Conservation (phyloP, 2,329 filamentous ascomycete genomes). For the Calonectria ilicicola region DNA sequence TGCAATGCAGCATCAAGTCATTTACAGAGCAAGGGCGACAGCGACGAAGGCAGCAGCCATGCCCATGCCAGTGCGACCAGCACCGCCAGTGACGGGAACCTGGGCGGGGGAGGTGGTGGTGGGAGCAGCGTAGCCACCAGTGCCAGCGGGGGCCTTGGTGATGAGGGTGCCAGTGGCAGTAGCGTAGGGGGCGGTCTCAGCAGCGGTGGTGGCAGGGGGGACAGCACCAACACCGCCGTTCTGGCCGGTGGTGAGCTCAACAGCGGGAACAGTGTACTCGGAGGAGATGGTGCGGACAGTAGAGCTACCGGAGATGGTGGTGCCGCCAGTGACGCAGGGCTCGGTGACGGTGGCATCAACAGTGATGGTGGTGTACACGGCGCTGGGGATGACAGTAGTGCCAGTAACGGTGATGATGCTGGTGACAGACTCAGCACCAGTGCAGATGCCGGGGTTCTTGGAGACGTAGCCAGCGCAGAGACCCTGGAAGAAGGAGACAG, state of each 20-base stretch:
- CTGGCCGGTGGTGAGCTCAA: slow-evolving; percentile 59
- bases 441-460: slow-evolving; percentile 87
- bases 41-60: slow-evolving; percentile 60
- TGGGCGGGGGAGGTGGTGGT: slow-evolving; percentile 49
- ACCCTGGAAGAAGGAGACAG: slow-evolving; percentile 88
- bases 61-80: slow-evolving; percentile 58
- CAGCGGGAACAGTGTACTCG: slow-evolving; percentile 64
- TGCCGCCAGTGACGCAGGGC: slow-evolving; percentile 62
- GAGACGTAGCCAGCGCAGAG: slow-evolving; percentile 84
- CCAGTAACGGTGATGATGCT: slow-evolving; percentile 68
- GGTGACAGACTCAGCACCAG: slow-evolving; percentile 74
- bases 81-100: slow-evolving; percentile 54
- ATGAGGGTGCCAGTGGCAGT: slow-evolving; percentile 38
- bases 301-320: slow-evolving; percentile 58
- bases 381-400: slow-evolving; percentile 62
- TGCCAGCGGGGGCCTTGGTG: slow-evolving; percentile 43
- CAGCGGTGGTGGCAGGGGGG: slow-evolving; percentile 51
- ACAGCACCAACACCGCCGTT: slow-evolving; percentile 33
- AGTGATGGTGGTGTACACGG: slow-evolving; percentile 64
- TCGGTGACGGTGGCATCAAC: slow-evolving; percentile 61
- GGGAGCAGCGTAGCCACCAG: slow-evolving; percentile 49
- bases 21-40: slow-evolving; percentile 61
- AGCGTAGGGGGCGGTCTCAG: slow-evolving; percentile 44
- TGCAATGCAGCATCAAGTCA: slow-evolving; percentile 33
- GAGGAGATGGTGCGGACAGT: slow-evolving; percentile 64